Percentiles rank a stretch among this genome's conserved stretches.
These are phyloP conservation scores for Phragmites australis DNA, from an alignment of 176 grass and related monocot genomes.

Conservation along the genomic window DNA sequence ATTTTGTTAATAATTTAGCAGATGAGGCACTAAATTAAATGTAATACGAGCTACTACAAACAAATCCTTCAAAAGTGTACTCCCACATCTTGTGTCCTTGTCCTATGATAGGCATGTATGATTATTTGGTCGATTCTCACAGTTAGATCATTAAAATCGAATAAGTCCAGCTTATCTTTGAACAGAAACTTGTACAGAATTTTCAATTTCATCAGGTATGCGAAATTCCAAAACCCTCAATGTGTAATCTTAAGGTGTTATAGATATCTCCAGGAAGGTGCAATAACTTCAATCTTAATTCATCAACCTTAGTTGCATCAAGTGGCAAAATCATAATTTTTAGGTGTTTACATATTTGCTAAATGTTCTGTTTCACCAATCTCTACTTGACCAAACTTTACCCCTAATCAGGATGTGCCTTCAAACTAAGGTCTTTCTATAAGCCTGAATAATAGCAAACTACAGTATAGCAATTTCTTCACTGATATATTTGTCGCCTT, in stretches of 20 bases:
- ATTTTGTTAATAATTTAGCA: conserved; percentile 7
- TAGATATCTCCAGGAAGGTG: background rate
- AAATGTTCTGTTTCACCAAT: conserved; percentile 24
- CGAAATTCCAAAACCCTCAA: conserved; percentile 3
- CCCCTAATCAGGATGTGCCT: background rate
- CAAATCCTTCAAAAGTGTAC: conserved; percentile 19
- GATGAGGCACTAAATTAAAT: background rate
- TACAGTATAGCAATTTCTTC: background rate
- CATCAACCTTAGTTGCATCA: background rate
- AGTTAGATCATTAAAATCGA: conserved; percentile 17
- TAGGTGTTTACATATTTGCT: background rate
- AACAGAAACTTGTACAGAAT: conserved; percentile 23
- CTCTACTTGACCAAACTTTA: conserved; percentile 12
- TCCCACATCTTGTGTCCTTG: background rate
- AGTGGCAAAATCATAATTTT: conserved; percentile 22
- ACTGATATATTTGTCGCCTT: background rate
- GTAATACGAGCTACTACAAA: conserved; percentile 24
- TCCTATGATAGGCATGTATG: background rate
- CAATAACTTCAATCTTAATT: background rate
- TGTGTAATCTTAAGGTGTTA: conserved; percentile 18
- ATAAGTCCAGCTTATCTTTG: conserved; percentile 19
- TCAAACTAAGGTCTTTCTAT: background rate
- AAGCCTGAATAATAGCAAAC: conserved; percentile 13
- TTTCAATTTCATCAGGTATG: conserved; percentile 5
- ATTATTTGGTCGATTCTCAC: no score